A percentile compares a stretch with the other conserved stretches of the same genome.
phyloP scores from a whole-genome alignment of 352 stramenopile genomes.

The Phytophthora chlamydospora region DNA sequence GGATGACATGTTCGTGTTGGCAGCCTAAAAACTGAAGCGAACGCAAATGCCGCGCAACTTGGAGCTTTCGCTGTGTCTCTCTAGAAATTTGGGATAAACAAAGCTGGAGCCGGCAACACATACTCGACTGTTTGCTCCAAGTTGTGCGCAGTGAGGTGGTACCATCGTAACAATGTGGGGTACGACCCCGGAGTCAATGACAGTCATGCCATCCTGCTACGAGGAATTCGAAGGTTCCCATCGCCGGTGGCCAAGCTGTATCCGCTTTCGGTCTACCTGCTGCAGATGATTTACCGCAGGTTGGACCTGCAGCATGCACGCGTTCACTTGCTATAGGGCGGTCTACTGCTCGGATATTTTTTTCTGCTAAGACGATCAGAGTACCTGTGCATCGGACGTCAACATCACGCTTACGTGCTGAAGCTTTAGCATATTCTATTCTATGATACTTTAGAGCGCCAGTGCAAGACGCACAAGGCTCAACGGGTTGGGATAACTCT shows the following conservation, averaged over 20 bases:
- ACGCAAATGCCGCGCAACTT: conserved; percentile 6
- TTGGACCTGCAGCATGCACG: conserved; percentile 16
- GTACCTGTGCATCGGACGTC: conserved; percentile 21
- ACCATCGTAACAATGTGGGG: conserved; percentile 12
- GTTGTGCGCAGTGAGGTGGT: conserved; percentile 19
- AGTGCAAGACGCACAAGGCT: too few species aligned
- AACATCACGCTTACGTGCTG: conserved; percentile 26
- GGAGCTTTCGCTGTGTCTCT: conserved; percentile 14
- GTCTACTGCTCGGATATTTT: conserved; percentile 24
- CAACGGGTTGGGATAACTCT: too few species aligned
- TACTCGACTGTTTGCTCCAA: conserved; percentile 17
- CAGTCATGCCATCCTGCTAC: conserved; percentile 20
- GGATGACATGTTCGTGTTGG: conserved; percentile 9
- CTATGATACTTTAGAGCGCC: too few species aligned
- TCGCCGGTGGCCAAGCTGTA: conserved; percentile 16
- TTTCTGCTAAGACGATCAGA: conserved; percentile 22
- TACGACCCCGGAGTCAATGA: conserved; percentile 26
- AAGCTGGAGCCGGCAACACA: conserved; percentile 2
- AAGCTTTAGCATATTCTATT: too few species aligned
- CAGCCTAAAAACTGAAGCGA: conserved; percentile 1
- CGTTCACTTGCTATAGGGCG: conserved; percentile 16
- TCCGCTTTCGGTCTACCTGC: conserved; percentile 8
- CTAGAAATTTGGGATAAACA: conserved; percentile 13
- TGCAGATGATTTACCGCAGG: conserved; percentile 1
- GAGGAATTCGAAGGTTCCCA: conserved; percentile 17